A percentile compares a stretch with the other conserved stretches of the same genome.
Conservation (phyloP, 2,329 filamentous ascomycete species). For the Colletotrichum limetticola region DNA sequence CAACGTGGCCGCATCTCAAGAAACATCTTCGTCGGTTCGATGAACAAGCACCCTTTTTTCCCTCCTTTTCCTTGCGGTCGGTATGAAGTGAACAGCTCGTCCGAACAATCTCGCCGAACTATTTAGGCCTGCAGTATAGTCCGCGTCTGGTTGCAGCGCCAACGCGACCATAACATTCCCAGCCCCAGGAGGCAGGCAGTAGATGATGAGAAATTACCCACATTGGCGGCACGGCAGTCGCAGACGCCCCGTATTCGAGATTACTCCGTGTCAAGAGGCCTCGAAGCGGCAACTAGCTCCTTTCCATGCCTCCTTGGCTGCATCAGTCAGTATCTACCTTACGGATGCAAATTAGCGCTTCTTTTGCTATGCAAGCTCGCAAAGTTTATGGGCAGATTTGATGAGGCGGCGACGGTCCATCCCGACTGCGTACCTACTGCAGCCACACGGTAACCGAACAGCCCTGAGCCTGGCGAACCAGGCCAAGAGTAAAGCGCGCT, state of each 20-base stretch:
- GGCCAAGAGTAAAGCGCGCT: background rate
- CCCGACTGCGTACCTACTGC: background rate
- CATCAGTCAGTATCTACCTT: background rate
- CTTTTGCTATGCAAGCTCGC: background rate
- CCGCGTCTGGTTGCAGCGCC: conserved; percentile 4
- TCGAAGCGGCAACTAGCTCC: conserved; percentile 18
- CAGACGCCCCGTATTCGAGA: conserved; percentile 26
- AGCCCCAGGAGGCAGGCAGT: background rate
- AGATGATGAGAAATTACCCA: background rate
- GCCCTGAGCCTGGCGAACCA: background rate
- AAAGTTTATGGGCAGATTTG: background rate
- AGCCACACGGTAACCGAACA: background rate
- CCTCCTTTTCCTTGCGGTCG: background rate
- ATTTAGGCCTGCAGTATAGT: background rate
- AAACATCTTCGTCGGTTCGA: background rate
- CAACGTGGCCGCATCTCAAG: background rate
- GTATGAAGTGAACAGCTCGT: background rate
- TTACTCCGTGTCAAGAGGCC: conserved; percentile 2
- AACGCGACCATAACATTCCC: background rate
- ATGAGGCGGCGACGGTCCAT: background rate
- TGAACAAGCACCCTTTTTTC: background rate
- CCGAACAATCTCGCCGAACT: background rate
- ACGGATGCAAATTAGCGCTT: background rate
- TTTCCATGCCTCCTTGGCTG: conserved; percentile 1
- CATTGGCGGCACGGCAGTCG: conserved; percentile 22